phyloP scores from a whole-genome alignment of 2,329 filamentous ascomycete genomes.

The Trichoderma harzianum region DNA sequence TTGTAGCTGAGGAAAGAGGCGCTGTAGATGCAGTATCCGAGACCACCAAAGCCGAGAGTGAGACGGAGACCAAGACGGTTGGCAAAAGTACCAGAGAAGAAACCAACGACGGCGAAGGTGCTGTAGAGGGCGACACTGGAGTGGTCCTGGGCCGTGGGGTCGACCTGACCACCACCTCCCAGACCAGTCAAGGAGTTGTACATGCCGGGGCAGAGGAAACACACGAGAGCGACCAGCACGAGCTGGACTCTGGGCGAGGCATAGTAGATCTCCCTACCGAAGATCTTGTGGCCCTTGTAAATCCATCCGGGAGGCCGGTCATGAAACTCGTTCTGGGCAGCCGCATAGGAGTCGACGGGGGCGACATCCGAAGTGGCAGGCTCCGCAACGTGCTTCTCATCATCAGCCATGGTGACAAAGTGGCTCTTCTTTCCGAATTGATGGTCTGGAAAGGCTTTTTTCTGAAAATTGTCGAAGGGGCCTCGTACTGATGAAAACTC shows the following conservation, averaged over 20 bases:
- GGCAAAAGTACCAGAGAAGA: slow-evolving; percentile 73
- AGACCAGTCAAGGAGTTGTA: slow-evolving; percentile 66
- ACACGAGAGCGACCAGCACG: slow-evolving; percentile 57
- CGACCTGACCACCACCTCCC: slow-evolving; percentile 56
- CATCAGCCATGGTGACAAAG: slow-evolving; percentile 26
- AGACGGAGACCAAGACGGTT: slow-evolving; percentile 70
- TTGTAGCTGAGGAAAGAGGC: slow-evolving; percentile 68
- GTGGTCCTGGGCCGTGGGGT: slow-evolving; percentile 55
- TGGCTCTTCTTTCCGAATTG: background rate
- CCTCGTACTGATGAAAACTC: background rate
- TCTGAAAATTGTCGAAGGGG: background rate
- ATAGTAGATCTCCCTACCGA: slow-evolving; percentile 59
- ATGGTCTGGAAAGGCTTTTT: background rate
- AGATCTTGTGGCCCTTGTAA: slow-evolving; percentile 60
- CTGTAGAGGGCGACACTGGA: slow-evolving; percentile 70
- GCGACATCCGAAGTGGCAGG: slow-evolving; percentile 17
- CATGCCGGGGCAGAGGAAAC: slow-evolving; percentile 68
- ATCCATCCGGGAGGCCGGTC: slow-evolving; percentile 57
- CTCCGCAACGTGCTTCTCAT: slow-evolving; percentile 23
- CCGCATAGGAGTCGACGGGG: slow-evolving; percentile 20
- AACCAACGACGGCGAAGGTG: slow-evolving; percentile 64
- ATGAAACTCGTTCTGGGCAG: slow-evolving; percentile 20
- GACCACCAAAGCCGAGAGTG: slow-evolving; percentile 67
- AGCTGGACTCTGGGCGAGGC: slow-evolving; percentile 72
- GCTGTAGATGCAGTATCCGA: slow-evolving; percentile 75